These are phyloP conservation scores for Sambucus nigra DNA, from an alignment of 129 eudicot genomes.

Conservation along the genomic window DNA sequence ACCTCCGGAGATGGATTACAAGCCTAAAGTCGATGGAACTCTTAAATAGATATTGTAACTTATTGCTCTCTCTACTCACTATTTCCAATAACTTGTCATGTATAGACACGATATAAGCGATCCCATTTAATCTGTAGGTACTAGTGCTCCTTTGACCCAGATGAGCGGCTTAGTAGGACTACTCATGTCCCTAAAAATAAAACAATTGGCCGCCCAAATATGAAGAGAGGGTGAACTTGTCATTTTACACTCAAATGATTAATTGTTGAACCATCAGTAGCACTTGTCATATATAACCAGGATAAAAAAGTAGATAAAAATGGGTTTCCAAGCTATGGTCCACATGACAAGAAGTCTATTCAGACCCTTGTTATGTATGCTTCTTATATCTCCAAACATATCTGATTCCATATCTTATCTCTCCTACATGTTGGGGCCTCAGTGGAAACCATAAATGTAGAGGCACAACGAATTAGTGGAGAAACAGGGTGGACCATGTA, in stretches of 20 bases:
- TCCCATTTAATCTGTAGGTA: slow-evolving; percentile 39
- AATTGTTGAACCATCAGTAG: slow-evolving; percentile 79
- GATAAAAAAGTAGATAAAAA: slow-evolving; percentile 80
- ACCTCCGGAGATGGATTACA: no score
- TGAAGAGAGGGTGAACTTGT: slow-evolving; percentile 92
- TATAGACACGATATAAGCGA: no score
- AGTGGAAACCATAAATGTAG: slow-evolving; percentile 93
- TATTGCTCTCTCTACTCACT: no score
- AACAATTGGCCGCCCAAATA: slow-evolving; percentile 79
- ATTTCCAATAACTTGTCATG: no score
- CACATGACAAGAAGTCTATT: slow-evolving; percentile 66
- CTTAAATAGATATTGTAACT: no score
- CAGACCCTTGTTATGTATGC: slow-evolving; percentile 96
- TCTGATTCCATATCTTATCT: slow-evolving; percentile 74
- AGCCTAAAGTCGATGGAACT: no score
- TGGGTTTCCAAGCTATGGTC: slow-evolving; percentile 87
- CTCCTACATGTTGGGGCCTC: slow-evolving; percentile 83
- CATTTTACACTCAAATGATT: slow-evolving; percentile 86
- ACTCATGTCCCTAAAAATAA: slow-evolving; percentile 68
- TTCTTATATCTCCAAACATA: slow-evolving; percentile 80
- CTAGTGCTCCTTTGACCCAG: slow-evolving; percentile 97
- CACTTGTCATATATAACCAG: slow-evolving; percentile 68
- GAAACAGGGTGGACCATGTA: slow-evolving; percentile 82
- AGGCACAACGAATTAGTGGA: slow-evolving; percentile 82
- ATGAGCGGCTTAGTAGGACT: slow-evolving; percentile 77